Percentiles rank a stretch among this genome's conserved stretches.
phyloP scores from a whole-genome alignment of 1,284 basidiomycete genomes.

The Phlebopus sp. region DNA sequence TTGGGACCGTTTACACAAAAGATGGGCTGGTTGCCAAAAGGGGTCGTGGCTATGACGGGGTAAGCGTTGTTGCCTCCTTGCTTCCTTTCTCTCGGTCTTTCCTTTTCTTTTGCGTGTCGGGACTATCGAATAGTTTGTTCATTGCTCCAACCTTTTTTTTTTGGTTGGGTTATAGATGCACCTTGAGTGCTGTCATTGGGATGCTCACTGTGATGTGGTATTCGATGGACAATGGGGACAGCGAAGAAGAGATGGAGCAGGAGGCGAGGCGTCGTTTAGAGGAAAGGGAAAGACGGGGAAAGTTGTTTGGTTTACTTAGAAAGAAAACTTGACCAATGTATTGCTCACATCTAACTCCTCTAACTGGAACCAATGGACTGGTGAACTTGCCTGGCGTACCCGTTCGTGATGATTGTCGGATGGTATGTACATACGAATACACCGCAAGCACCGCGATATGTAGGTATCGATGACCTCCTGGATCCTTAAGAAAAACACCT shows the following conservation, averaged over 20 bases:
- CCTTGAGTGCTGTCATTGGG: conserved; percentile 79
- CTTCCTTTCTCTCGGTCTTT: background rate
- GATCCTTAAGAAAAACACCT: too few species aligned
- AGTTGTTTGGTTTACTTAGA: conserved; percentile 32
- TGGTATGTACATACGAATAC: too few species aligned
- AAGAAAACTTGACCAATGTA: conserved; percentile 10
- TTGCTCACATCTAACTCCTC: too few species aligned
- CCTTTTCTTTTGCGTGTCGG: background rate
- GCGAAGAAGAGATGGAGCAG: conserved; percentile 76
- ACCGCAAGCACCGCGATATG: too few species aligned
- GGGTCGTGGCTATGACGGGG: conserved; percentile 82
- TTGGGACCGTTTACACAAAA: conserved; percentile 69
- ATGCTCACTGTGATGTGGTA: conserved; percentile 85
- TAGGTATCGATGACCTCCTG: too few species aligned
- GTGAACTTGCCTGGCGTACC: too few species aligned
- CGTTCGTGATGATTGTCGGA: too few species aligned
- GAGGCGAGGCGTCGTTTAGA: conserved; percentile 57
- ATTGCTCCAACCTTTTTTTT: too few species aligned
- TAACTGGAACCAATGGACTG: too few species aligned
- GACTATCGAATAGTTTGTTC: background rate
- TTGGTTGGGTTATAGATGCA: conserved; percentile 51
- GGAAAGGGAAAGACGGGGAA: conserved; percentile 48
- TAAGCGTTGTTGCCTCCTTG: conserved; percentile 33
- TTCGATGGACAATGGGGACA: conserved; percentile 59
- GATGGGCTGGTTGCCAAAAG: conserved; percentile 78